Base-by-base conservation (phyloP, 306 rosid species). In the Glycyrrhiza uralensis region DNA sequence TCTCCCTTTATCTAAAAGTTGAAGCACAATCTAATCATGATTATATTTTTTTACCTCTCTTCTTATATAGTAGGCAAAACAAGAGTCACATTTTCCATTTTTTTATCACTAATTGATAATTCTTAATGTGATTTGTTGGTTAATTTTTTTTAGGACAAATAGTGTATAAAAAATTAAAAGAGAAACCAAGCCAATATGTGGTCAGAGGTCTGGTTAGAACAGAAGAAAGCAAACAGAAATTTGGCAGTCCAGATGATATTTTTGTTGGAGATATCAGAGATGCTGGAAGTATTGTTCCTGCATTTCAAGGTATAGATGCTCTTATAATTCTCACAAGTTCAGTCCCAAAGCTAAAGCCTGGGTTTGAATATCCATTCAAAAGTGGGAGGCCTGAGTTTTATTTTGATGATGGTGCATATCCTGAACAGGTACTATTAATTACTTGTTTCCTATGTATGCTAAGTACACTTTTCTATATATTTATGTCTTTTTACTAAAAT, bases 321-420 rank as follows among this genome's bases (percentile, higher is more conserved):
- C 97, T 94, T 22, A 58, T 94, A 52, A 91, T 94, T 78, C 96
- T 94, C 71, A 94, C 97, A 6, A 94, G 98, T 49, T 96, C 91
- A n/a, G 92, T 83, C 39, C 98, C 98, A 1, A 60, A 59, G 70
- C 86, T 91, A 88, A 94, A 89, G 71, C 87, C 97, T 1, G 98
- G 95, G 15, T 94, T 80, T 64, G 96, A 91, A n/a, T n/a, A n/a
- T 78, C 97, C 98, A 51, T 78, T 85, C 55, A 85, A 94, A 85
- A 97, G 98, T 54, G 94, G 77, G 71, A 86, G 94, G 66, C 98
- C 98, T 1, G 98, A 94, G 84, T 94, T 94, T 78, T 83, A 78
- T 75, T 94, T 81, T 41, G 97, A 89, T 22, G 97, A 94, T 14
- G 97, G 92, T 4, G 88, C 96, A 70, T 83, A 78, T 74, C 98